Evolutionary conservation across 805 yeast genomes (phyloP).

Genomic region (Suhomyces sp.): DNA sequence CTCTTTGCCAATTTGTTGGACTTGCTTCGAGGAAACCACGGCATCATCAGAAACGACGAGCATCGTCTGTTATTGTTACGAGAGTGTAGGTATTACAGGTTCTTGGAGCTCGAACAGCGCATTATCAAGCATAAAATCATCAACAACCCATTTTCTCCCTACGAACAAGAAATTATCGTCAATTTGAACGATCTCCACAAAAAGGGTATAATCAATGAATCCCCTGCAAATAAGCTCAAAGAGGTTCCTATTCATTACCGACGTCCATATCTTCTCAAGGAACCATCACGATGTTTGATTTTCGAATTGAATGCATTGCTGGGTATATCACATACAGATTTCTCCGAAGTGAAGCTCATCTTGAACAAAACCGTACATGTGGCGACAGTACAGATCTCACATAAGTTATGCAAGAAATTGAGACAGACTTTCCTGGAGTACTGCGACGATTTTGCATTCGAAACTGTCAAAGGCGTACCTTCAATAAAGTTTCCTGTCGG

Average conservation of each 20-base stretch:
- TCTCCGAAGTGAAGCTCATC: constrained; percentile 33
- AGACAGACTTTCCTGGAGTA: constrained; percentile 23
- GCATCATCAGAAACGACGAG: constrained; percentile 47
- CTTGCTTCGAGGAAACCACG: constrained; percentile 53
- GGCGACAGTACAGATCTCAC: constrained; percentile 25
- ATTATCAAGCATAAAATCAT: constrained; percentile 52
- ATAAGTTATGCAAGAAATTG: constrained; percentile 23
- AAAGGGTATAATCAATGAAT: constrained; percentile 30
- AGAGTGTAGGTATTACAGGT: constrained; percentile 78
- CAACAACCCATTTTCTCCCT: constrained; percentile 49
- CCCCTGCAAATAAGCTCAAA: constrained; percentile 15
- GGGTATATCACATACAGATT: constrained; percentile 11
- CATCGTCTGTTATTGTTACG: constrained; percentile 58
- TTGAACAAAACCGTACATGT: constrained; percentile 27
- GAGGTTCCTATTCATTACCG: constrained; percentile 29
- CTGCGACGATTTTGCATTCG: constrained; percentile 16
- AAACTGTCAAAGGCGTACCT: constrained; percentile 17
- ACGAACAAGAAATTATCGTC: constrained; percentile 57
- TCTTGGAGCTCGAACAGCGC: constrained; percentile 70
- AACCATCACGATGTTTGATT: constrained; percentile 31
- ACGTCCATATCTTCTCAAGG: constrained; percentile 34
- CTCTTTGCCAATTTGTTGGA: constrained; percentile 57
- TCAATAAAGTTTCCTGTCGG: constrained; percentile 23
- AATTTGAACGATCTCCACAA: constrained; percentile 46
- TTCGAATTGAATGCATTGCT: constrained; percentile 27